Percentiles rank a stretch among this genome's conserved stretches.
phyloP scores from a whole-genome alignment of 352 stramenopile species.

The Phytophthora pluvialis region DNA sequence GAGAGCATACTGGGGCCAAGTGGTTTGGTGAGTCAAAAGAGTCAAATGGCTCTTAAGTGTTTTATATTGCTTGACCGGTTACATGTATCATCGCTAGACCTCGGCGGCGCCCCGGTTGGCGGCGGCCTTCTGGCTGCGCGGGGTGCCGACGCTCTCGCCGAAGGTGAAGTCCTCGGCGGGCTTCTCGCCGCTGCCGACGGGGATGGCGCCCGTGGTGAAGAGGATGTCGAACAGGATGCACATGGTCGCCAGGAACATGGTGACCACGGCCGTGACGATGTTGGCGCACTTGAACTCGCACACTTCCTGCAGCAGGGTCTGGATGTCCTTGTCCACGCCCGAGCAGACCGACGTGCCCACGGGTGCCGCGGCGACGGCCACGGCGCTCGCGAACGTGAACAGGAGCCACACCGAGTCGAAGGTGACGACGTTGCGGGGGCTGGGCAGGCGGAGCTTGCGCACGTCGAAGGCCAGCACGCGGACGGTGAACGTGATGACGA shows the following conservation, averaged over 20 bases:
- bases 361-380: constrained; percentile 59
- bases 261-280: constrained; percentile 55
- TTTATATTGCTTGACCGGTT: not conserved
- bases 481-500: constrained; percentile 41
- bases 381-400: constrained; percentile 63
- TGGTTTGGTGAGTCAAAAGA: constrained; percentile 3
- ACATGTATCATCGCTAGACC: constrained; percentile 35
- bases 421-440: constrained; percentile 38
- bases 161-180: constrained; percentile 60
- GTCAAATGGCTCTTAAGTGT: not conserved
- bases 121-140: constrained; percentile 46
- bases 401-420: constrained; percentile 63
- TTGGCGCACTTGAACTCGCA: constrained; percentile 74
- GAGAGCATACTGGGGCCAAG: not conserved
- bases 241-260: constrained; percentile 62
- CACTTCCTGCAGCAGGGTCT: constrained; percentile 59
- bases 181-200: constrained; percentile 8
- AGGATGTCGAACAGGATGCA: constrained; percentile 63
- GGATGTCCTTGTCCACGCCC: constrained; percentile 46
- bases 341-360: constrained; percentile 65
- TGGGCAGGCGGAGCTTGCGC: constrained; percentile 57
- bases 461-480: constrained; percentile 63
- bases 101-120: constrained; percentile 33
- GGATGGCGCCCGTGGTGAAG: constrained; percentile 55
- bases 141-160: constrained; percentile 41